These are phyloP conservation scores for Byssochlamys sp. DNA, from an alignment of 2,329 filamentous ascomycete species.

Conservation along the genomic window DNA sequence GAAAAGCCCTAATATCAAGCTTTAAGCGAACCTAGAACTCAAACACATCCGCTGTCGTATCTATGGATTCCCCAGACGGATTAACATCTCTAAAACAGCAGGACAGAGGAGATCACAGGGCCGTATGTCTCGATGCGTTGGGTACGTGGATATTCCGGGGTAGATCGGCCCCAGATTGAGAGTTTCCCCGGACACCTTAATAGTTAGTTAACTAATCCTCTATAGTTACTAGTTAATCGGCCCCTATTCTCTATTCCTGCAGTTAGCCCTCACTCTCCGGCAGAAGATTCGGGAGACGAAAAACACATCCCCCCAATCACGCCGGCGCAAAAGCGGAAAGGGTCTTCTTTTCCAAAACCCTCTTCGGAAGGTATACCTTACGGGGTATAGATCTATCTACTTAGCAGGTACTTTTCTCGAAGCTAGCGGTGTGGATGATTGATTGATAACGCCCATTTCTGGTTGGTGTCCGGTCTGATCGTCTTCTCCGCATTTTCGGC, in stretches of 20 bases:
- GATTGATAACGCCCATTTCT: not conserved
- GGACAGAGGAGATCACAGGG: not conserved
- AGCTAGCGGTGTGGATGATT: not conserved
- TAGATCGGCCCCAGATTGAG: no score
- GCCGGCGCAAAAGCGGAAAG: not conserved
- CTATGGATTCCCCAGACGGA: not conserved
- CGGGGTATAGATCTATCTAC: no score
- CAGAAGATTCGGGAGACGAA: not conserved
- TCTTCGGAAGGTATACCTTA: not conserved
- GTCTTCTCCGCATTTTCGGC: not conserved
- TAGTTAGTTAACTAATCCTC: no score
- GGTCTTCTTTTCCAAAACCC: not conserved
- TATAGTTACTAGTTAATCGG: no score
- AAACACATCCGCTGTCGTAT: not conserved
- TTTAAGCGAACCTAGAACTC: not conserved
- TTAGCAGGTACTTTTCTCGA: no score
- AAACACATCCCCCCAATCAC: not conserved
- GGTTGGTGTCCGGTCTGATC: not conserved
- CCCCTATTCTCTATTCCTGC: no score
- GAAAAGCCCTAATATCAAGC: not conserved
- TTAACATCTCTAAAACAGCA: not conserved
- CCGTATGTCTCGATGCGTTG: not conserved
- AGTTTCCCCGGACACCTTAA: no score
- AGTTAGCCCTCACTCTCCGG: not conserved
- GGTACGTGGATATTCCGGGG: not conserved